A percentile compares a stretch with the other conserved stretches of the same genome.
Evolutionary conservation across 257 asterid genomes (phyloP).

Genomic region (Nicotiana otophora): DNA sequence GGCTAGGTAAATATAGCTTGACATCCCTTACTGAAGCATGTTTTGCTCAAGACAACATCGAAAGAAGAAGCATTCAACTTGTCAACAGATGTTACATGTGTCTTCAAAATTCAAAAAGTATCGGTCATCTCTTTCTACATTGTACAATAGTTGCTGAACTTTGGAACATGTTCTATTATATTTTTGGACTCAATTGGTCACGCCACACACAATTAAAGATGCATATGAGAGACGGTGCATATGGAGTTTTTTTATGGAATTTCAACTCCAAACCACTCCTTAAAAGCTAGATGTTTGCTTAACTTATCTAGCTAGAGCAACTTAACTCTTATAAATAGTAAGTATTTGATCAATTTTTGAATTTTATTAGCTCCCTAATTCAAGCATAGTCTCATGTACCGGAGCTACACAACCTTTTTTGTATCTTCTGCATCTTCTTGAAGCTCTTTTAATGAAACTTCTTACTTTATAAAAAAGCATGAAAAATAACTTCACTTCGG

Average conservation of each 20-base stretch:
- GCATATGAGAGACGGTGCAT: neutral
- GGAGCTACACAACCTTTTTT: neutral
- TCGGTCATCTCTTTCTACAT: neutral
- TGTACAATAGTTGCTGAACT: neutral
- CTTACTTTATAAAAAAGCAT: no score
- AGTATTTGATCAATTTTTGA: neutral
- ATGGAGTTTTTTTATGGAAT: neutral
- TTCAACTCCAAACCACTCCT: neutral
- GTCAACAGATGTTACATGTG: neutral
- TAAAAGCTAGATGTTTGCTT: neutral
- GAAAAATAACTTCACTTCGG: no score
- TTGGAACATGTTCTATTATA: no score
- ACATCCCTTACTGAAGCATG: neutral
- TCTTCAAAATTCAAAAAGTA: neutral
- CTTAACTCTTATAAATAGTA: neutral
- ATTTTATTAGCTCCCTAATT: neutral
- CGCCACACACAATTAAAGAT: neutral
- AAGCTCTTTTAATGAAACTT: no score
- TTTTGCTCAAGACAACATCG: neutral
- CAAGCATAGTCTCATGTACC: neutral
- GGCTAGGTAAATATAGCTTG: neutral
- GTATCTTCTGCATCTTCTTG: neutral
- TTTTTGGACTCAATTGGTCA: no score
- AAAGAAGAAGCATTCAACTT: neutral
- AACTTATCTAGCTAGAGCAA: neutral